Evolutionary conservation across 441 rosid species (phyloP), one percentile per base, ranked within the genome.

Genomic region (Populus hybrid): DNA sequence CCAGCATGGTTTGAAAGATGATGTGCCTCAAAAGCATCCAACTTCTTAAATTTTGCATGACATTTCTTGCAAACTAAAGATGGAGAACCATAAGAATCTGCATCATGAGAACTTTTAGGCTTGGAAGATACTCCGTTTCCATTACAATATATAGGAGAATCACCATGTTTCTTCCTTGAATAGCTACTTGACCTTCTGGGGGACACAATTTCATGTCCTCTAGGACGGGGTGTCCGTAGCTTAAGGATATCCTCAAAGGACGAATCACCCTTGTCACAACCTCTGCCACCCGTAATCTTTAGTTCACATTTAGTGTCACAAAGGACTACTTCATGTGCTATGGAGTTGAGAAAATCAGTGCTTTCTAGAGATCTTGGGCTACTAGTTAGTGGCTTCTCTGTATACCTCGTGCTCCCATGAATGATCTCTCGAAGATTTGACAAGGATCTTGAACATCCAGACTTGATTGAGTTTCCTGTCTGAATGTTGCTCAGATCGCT

Each of bases 1-100:
- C 97, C 92, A 26, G 89, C 87, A 82, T 91, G 95, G 34, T 82
- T 78, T 66, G 87, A 79, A 74, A 90, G 87, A 74, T 86, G 88
- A 82, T 88, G 95, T 2, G 75, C 82, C 80, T 89, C 93, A 64
- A 82, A 84, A 8, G 85, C 88, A n/a, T 86, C 88, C 74, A 84
- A 76, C 61, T 83, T 85, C 80, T 79, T 85, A 35, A 87, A 85
- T 34, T 83, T 82, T 74, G 83, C 79, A 4, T 78, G 79, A 73
- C 95, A 91, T 78, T 80, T 90, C 12, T 78, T 82, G 87, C 95
- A 89, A 63, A 70, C 8, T 10, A 83, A 57, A 61, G 36, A 73
- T 61, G 85, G 75, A 23, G 77, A 77, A 36, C 79, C 79, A 74
- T n/a, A 61, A 69, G 42, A 82, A 32, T 67, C 84, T 46, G 84